Evolutionary conservation across 2,329 filamentous ascomycete species (phyloP), one percentile per base, ranked within the genome.

Genomic region (Phaeosphaeriaceae sp.): DNA sequence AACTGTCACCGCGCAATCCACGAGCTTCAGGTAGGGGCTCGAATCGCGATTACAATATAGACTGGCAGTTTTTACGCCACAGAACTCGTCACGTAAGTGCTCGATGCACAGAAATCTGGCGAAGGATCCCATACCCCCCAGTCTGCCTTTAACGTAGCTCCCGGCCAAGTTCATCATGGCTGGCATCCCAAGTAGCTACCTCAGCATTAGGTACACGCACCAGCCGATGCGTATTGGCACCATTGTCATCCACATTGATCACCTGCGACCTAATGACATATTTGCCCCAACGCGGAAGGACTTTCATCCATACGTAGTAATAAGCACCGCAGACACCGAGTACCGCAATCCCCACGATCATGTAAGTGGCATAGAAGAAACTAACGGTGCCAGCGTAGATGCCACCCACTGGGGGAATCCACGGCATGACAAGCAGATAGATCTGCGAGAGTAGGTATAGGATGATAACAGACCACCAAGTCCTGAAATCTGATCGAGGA

Each of bases 351-450:
- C 89, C 88, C 0, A 86, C 84, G 0, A 87, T 84, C 20, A 85
- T 83, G 65, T 91, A 91, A 0, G 88, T 91, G 1, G 83, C 89
- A 62, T 91, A 92, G 86, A 87, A 92, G 74, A 92, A 92, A 53
- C 85, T 89, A 1, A 91, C 89, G 55, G 89, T 85, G 2, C 41
- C 41, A 20, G 41, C 41, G 24, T 48, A 33, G 24, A 31, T 48
- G 0, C 84, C 86, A 0, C 81, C 79, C 1, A 81, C 79, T 0
- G 89, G 90, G 1, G 89, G 89, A 63, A 87, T 89, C 89, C 89
- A 92, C 0, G 89, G 89, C 82, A 90, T 90, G 17, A 88, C 81
- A 1, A 92, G 76, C 46, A 91, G 77, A 56, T 74, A 71, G 7
- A 73, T 56, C 48, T 69, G 72, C 7, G 68, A 53, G 7, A 63